phyloP scores from a whole-genome alignment of 345 rosid genomes.

The Anacardium occidentale region DNA sequence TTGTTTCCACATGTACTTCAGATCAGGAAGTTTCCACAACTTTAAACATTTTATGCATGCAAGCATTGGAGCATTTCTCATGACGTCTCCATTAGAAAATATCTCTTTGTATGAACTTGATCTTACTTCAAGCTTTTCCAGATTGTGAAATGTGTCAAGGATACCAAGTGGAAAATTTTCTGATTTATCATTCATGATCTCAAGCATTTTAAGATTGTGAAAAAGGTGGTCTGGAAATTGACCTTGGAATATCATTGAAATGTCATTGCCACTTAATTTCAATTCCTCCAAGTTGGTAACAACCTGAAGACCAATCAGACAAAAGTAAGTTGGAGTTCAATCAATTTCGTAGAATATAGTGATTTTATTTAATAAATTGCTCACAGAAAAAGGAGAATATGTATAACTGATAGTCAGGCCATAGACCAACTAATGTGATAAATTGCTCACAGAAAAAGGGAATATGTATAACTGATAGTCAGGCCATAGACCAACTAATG shows the following conservation, averaged over 20 bases:
- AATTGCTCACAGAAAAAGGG: too few species aligned
- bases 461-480: background rate
- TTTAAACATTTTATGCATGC: background rate
- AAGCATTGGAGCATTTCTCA: background rate
- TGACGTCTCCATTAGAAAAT: conserved; percentile 5
- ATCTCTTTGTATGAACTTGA: conserved; percentile 11
- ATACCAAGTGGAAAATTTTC: too few species aligned
- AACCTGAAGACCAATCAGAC: background rate
- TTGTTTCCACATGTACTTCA: background rate
- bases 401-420: background rate
- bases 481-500: background rate
- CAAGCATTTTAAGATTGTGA: conserved; percentile 5
- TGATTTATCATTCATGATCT: background rate
- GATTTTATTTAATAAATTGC: background rate
- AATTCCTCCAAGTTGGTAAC: conserved; percentile 24
- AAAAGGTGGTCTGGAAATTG: conserved; percentile 20
- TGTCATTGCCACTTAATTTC: conserved; percentile 12
- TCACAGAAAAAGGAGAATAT: background rate
- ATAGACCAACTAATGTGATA: background rate
- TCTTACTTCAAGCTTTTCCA: background rate
- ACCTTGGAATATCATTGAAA: conserved; percentile 17
- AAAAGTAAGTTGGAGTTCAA: background rate
- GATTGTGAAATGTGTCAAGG: background rate
- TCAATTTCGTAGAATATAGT: background rate
- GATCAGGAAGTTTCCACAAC: background rate